Conservation (phyloP, 2,329 filamentous ascomycete species). For the Trichothecium roseum region DNA sequence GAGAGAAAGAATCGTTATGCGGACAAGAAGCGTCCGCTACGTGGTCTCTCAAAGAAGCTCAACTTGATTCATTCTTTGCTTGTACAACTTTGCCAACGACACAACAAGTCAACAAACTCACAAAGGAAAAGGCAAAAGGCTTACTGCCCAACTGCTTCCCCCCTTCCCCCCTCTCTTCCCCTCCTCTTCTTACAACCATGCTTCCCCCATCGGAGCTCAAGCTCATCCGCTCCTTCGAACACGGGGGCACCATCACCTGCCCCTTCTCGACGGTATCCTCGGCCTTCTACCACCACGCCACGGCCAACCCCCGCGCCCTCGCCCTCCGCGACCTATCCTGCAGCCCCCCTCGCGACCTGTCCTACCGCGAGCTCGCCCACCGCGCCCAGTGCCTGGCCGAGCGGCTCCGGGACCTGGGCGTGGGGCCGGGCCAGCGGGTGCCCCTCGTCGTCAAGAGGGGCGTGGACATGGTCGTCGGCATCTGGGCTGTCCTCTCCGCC, state of each 20-base stretch:
- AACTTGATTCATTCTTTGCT: no score
- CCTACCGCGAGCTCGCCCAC: conserved; percentile 32
- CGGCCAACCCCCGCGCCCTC: conserved; percentile 21
- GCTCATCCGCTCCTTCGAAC: conserved; percentile 5
- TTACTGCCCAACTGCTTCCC: background rate
- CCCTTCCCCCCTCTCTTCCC: conserved; percentile 1
- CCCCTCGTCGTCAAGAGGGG: conserved; percentile 45
- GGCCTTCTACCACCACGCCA: conserved; percentile 27
- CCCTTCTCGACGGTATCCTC: conserved; percentile 28
- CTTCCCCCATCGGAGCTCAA: background rate
- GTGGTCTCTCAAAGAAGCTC: no score
- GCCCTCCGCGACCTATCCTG: conserved; percentile 27
- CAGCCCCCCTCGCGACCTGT: conserved; percentile 20
- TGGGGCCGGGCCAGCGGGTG: conserved; percentile 34
- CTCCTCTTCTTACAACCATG: conserved; percentile 3
- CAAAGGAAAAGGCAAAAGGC: background rate
- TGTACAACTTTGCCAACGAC: no score
- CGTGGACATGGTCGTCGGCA: conserved; percentile 46
- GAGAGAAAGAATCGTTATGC: no score
- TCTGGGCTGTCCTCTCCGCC: conserved; percentile 43
- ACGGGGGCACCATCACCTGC: conserved; percentile 3
- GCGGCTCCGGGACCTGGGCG: conserved; percentile 25
- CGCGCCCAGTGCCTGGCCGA: conserved; percentile 30
- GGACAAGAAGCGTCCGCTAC: no score
- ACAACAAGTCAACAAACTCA: background rate